These are phyloP conservation scores for Vanderwaltozyma tropicalis DNA, from an alignment of 805 yeast genomes.

Conservation along the genomic window DNA sequence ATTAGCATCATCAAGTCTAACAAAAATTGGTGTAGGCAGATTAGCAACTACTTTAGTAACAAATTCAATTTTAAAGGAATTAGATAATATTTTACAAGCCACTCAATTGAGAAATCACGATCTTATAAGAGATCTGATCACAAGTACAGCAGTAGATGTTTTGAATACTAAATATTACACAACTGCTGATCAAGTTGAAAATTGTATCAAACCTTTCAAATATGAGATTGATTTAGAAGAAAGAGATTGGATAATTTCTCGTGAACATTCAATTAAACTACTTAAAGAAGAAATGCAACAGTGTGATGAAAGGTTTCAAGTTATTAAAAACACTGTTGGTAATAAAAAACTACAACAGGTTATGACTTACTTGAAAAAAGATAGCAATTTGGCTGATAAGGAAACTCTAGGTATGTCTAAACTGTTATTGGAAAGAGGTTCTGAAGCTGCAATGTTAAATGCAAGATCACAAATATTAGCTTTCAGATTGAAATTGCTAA, in stretches of 20 bases:
- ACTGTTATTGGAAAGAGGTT: conserved; percentile 63
- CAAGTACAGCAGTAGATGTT: conserved; percentile 75
- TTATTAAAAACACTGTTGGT: conserved; percentile 64
- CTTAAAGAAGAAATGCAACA: conserved; percentile 79
- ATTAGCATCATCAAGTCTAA: conserved; percentile 67
- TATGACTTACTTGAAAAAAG: conserved; percentile 50
- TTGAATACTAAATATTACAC: conserved; percentile 70
- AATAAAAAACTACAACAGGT: conserved; percentile 77
- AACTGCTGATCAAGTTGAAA: conserved; percentile 97
- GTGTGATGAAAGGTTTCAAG: conserved; percentile 53
- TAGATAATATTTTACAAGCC: conserved; percentile 58
- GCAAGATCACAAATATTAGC: conserved; percentile 62
- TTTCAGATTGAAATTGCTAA: conserved; percentile 67
- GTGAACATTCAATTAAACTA: conserved; percentile 64
- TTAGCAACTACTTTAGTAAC: conserved; percentile 75
- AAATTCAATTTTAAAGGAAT: conserved; percentile 66
- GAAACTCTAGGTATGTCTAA: conserved; percentile 83
- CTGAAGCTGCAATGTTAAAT: conserved; percentile 68
- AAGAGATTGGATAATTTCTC: conserved; percentile 79
- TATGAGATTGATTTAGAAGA: conserved; percentile 95
- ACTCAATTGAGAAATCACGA: conserved; percentile 81
- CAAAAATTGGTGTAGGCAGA: conserved; percentile 91
- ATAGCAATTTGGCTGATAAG: conserved; percentile 28
- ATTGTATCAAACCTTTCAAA: conserved; percentile 94
- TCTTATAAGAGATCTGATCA: conserved; percentile 69